Evolutionary conservation across 352 stramenopile species (phyloP).

Genomic region (Phytophthora citricola): DNA sequence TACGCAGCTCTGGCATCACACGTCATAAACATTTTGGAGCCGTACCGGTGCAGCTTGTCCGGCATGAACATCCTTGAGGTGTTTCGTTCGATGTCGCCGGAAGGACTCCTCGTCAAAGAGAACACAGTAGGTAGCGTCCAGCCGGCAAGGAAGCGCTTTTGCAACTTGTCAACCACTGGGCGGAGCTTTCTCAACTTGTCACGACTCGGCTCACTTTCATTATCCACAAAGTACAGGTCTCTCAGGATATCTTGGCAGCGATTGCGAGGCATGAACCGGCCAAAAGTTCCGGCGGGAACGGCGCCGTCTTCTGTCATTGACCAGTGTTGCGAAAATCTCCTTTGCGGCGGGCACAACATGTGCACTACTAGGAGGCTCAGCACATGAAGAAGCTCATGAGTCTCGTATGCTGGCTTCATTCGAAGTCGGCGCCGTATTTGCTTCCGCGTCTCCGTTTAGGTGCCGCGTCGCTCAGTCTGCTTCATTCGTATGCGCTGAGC

Average conservation of each 20-base stretch:
- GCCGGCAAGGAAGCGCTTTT: not conserved
- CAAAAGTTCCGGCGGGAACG: constrained; percentile 12
- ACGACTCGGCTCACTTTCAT: not conserved
- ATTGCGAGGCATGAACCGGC: constrained; percentile 23
- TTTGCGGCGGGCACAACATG: not conserved
- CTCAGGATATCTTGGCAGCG: constrained; percentile 4
- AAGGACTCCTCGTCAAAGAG: constrained; percentile 35
- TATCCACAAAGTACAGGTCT: constrained; percentile 17
- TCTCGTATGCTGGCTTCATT: not conserved
- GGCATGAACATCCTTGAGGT: no score
- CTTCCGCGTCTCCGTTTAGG: no score
- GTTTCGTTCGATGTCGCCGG: no score
- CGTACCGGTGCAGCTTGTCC: no score
- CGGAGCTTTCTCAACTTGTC: not conserved
- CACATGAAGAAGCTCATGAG: not conserved
- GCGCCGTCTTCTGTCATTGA: not conserved
- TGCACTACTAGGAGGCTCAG: not conserved
- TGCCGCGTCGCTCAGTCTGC: no score
- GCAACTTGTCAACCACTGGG: not conserved
- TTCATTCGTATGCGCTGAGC: not conserved
- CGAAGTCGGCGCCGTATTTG: no score
- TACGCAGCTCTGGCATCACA: no score
- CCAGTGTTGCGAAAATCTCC: not conserved
- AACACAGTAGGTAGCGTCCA: constrained; percentile 17
- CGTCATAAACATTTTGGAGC: no score